Base-by-base conservation (phyloP, 2,329 filamentous ascomycete genomes). In the Exophiala calicioides region DNA sequence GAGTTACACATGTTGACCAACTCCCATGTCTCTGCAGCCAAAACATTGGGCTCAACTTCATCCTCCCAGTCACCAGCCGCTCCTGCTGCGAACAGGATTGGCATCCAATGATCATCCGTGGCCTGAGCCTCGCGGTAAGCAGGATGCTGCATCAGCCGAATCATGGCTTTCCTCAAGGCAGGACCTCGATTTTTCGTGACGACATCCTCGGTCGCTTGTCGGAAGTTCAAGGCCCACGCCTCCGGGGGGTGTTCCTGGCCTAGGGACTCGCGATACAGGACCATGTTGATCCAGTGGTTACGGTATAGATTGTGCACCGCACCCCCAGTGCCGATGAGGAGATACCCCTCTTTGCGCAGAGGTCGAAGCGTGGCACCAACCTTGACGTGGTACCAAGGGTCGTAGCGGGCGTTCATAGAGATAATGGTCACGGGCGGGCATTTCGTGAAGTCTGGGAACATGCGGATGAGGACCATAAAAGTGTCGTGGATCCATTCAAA, bases 401-500 rank as follows among this genome's bases (percentile, higher is more conserved):
- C 76, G 58, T 75, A 80, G 7, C 74, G 66, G 1, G 73, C 71
- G 49, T 80, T 80, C 67, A 76, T 73, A 29, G 69, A 74, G 44
- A 80, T 65, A 42, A 85, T 70, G 3, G 80, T 83, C 0, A 82
- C 85, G 0, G 83, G 83, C 1, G 83, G 83, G 57, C 80, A 84
- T 13, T 69, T n/a, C n/a, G 70, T 2, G 13, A 10, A 27, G 19
- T 50, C 42, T 7, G 41, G 47, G 19, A 47, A 60, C 75, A 86
- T 86, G 44, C 81, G 74, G 59, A 85, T 82, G 5, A 86, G 68
- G 47, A 86, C 77, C 2, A 86, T 73, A 68, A 81, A 86, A 0
- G 80, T 84, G 63, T 86, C 83, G 67, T 86, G 82, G 60, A 86
- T 86, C 83, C 82, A 86, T 60, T 86, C 79, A 53, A 86, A 85